Evolutionary conservation across 2,329 filamentous ascomycete species (phyloP), one percentile per base, ranked within the genome.

Genomic region (Epichloe coenophiala): DNA sequence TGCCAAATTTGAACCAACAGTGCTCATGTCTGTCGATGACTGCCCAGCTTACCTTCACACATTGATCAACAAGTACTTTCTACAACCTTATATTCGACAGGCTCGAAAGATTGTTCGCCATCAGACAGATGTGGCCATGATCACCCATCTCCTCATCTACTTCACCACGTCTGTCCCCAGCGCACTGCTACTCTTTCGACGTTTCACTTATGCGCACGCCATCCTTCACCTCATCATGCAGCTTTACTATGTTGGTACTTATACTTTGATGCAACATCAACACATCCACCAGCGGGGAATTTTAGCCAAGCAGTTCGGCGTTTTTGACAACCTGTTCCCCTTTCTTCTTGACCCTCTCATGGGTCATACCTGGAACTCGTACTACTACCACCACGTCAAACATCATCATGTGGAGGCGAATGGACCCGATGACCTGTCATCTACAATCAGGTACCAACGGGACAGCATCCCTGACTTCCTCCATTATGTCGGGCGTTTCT

Each of bases 341-440:
- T 91, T 88, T 61, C 64, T 90, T 40, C 70, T 80, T 11, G 84
- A 89, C 57, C 86, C 86, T 0, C 66, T 91, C 51, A 84, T 88
- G 77, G 86, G 86, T 11, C 86, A 91, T 60, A 89, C 86, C 0
- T 89, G 85, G 84, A 88, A 91, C 67, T 83, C 82, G 2, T 91
- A 91, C 68, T 91, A 77, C 63, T 90, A 88, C 61, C 86, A 91
- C 61, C 86, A 91, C 60, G 84, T 90, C 61, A 91, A 91, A 70
- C 85, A 89, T 61, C 86, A 91, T 61, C 86, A 91, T 57, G 81
- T 90, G 50, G 86, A 90, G 66, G 83, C 80, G 54, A 91, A 91
- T 59, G 86, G 86, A 0, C 84, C 85, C 0, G 75, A 83, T 45
- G 86, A 91, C 60, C 72, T 89, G 0, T 87, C 82, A 1, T 85